Conservation (phyloP, 352 stramenopile species). For the Phytophthora cryptogea region DNA sequence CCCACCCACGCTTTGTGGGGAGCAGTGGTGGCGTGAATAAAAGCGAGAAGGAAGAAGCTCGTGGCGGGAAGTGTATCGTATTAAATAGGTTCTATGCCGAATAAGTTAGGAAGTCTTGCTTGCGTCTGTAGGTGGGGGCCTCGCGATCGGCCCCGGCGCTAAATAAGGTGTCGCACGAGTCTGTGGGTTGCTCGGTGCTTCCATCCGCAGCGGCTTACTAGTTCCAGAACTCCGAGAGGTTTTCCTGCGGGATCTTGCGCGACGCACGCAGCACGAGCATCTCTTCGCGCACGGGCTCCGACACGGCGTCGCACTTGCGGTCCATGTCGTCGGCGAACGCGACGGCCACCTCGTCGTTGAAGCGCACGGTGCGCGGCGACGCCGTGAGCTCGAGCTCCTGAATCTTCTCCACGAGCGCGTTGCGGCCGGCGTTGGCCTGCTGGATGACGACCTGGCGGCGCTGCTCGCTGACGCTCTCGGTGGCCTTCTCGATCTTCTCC, state of each 20-base stretch:
- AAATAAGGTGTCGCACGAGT: conserved; percentile 26
- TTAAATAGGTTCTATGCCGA: conserved; percentile 44
- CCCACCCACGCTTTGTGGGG: conserved; percentile 1
- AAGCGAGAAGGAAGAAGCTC: conserved; percentile 1
- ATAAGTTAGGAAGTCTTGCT: conserved; percentile 38
- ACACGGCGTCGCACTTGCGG: conserved; percentile 47
- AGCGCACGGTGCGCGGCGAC: conserved; percentile 48
- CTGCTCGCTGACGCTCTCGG: conserved; percentile 67
- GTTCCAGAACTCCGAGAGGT: conserved; percentile 82
- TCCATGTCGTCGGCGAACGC: conserved; percentile 68
- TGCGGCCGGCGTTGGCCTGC: conserved; percentile 53
- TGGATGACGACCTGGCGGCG: conserved; percentile 69
- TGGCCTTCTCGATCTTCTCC: conserved; percentile 76
- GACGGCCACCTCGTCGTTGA: conserved; percentile 60
- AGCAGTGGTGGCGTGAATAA: background rate
- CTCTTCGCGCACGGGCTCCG: conserved; percentile 65
- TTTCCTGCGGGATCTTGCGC: conserved; percentile 67
- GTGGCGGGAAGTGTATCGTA: conserved; percentile 13
- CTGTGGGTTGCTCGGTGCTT: conserved; percentile 3
- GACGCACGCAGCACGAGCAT: conserved; percentile 81
- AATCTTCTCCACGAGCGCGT: conserved; percentile 37
- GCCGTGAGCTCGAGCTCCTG: conserved; percentile 35
- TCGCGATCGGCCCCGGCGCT: conserved; percentile 25
- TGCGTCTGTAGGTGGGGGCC: conserved; percentile 7
- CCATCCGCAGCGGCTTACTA: conserved; percentile 23